These are phyloP conservation scores for Catharanthus roseus DNA, from an alignment of 257 asterid species.

Conservation along the genomic window DNA sequence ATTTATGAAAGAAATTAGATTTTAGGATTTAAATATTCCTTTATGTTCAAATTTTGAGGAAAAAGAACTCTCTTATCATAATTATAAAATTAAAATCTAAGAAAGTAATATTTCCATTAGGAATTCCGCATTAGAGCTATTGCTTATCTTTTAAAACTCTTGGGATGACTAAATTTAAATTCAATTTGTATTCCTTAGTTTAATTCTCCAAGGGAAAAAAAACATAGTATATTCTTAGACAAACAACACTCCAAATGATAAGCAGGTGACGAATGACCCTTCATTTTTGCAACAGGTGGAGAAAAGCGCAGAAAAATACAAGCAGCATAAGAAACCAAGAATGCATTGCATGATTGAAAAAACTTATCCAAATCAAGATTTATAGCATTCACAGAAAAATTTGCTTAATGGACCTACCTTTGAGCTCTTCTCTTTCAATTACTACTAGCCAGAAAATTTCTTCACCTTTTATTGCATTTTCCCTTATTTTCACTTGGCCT, in stretches of 20 bases:
- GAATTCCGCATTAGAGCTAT: too few relatives aligned
- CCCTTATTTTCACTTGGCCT: constrained; percentile 4
- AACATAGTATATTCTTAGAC: too few relatives aligned
- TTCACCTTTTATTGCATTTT: neutral
- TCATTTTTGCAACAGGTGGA: neutral
- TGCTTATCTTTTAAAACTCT: too few relatives aligned
- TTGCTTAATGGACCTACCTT: neutral
- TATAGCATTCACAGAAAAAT: constrained; percentile 14
- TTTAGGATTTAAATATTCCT: too few relatives aligned
- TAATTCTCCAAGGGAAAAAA: too few relatives aligned
- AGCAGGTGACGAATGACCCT: neutral
- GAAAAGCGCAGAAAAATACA: neutral
- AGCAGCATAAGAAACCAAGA: neutral
- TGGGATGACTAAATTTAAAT: too few relatives aligned
- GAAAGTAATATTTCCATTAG: too few relatives aligned
- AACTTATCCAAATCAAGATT: constrained; percentile 7
- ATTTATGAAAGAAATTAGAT: too few relatives aligned
- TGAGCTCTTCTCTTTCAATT: neutral
- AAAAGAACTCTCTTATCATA: too few relatives aligned
- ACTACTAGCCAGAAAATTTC: constrained; percentile 2
- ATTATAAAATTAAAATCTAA: too few relatives aligned
- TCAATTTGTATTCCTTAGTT: too few relatives aligned
- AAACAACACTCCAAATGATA: neutral
- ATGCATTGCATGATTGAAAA: neutral
- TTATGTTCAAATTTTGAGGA: too few relatives aligned